Conservation (phyloP, 176 grass and related monocot genomes). For the Zea mays region Zm-B73-REFERENCE-NAM-5.0 NC_050100.1:193357001-193357500, state of each 20-base stretch:
- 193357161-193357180: conserved; percentile 30
- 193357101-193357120: conserved; percentile 16
- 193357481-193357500: conserved; percentile 14
- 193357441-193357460: not conserved
- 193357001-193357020: conserved; percentile 35
- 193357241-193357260: not conserved
- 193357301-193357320: not conserved
- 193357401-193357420: not conserved
- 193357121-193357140: not conserved
- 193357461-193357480: conserved; percentile 21
- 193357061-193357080: conserved; percentile 10
- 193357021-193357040: conserved; percentile 41
- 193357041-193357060: conserved; percentile 17
- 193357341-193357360: not conserved
- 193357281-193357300: not conserved
- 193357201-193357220: conserved; percentile 33
- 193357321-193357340: not conserved
- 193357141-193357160: conserved; percentile 1
- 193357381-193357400: conserved; percentile 21
- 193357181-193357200: conserved; percentile 4
- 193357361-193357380: not conserved
- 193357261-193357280: conserved; percentile 20
- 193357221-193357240: conserved; percentile 26
- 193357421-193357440: not conserved
- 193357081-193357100: not conserved